Evolutionary conservation across 495 filamentous ascomycete species (phyloP).

Genomic region (Aspergillus carlsbadensis): DNA sequence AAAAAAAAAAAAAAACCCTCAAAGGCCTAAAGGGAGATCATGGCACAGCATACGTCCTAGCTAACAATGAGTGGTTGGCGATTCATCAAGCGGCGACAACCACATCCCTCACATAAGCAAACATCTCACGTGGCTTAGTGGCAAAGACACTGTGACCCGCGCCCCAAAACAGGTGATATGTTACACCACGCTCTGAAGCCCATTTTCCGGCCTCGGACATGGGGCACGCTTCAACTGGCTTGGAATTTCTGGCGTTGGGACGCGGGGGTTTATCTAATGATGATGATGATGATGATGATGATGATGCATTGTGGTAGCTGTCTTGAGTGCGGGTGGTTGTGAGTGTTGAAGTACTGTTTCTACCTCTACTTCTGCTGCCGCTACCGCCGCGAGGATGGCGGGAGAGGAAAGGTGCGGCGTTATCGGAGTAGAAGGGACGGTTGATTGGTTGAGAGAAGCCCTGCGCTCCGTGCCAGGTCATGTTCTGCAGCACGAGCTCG

Average conservation of each 20-base stretch:
- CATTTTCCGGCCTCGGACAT: constrained; percentile 24
- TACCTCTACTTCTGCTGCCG: background rate
- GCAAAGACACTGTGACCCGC: constrained; percentile 39
- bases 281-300: too few relatives aligned
- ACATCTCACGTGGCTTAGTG: constrained; percentile 38
- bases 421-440: constrained; percentile 23
- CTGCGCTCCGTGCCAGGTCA: constrained; percentile 35
- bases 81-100: constrained; percentile 22
- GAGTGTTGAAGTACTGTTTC: background rate
- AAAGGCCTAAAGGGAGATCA: background rate
- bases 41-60: too few relatives aligned
- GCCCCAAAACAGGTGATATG: constrained; percentile 35
- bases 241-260: background rate
- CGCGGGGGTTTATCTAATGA: too few relatives aligned
- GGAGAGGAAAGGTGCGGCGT: constrained; percentile 21
- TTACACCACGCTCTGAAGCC: constrained; percentile 32
- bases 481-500: constrained; percentile 42
- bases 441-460: constrained; percentile 26
- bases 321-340: background rate
- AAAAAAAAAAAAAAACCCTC: background rate
- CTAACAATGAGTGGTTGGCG: too few relatives aligned
- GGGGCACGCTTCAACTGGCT: background rate
- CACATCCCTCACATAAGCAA: constrained; percentile 39
- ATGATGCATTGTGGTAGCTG: too few relatives aligned
- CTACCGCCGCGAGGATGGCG: background rate